These are phyloP conservation scores for Achlya hypogyna DNA, from an alignment of 352 stramenopile genomes.

Conservation along the genomic window DNA sequence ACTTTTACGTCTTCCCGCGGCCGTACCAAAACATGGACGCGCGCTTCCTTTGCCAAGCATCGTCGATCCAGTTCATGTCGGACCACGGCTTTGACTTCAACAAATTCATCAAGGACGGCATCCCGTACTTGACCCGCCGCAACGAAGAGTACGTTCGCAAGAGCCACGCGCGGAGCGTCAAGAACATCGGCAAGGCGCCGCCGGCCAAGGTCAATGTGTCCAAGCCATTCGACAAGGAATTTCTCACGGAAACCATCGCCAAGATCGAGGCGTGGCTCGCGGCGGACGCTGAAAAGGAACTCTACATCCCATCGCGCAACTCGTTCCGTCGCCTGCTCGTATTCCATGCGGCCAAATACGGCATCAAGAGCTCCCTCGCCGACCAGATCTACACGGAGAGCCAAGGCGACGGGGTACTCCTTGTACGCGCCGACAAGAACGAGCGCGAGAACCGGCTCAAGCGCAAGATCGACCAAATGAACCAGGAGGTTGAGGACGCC, in stretches of 20 bases:
- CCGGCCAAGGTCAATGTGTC: neutral
- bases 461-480: conserved; percentile 29
- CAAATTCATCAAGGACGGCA: conserved; percentile 77
- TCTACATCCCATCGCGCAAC: conserved; percentile 47
- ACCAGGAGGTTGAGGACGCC: conserved; percentile 49
- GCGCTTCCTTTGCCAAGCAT: conserved; percentile 71
- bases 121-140: conserved; percentile 56
- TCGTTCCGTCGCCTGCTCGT: conserved; percentile 70
- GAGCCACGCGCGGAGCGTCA: conserved; percentile 42
- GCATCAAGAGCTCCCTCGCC: conserved; percentile 42
- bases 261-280: conserved; percentile 47
- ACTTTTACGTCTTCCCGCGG: conserved; percentile 78
- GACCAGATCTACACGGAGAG: conserved; percentile 56
- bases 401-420: conserved; percentile 35
- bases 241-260: conserved; percentile 9
- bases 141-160: conserved; percentile 45
- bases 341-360: conserved; percentile 27
- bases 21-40: conserved; percentile 54
- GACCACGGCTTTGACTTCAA: conserved; percentile 83
- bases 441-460: conserved; percentile 24
- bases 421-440: conserved; percentile 48
- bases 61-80: conserved; percentile 73
- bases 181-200: conserved; percentile 36
- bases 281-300: conserved; percentile 41
- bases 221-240: conserved; percentile 5